A percentile compares a stretch with the other conserved stretches of the same genome.
phyloP scores from a whole-genome alignment of 2,329 filamentous ascomycete genomes.

The Botrytis galanthina region DNA sequence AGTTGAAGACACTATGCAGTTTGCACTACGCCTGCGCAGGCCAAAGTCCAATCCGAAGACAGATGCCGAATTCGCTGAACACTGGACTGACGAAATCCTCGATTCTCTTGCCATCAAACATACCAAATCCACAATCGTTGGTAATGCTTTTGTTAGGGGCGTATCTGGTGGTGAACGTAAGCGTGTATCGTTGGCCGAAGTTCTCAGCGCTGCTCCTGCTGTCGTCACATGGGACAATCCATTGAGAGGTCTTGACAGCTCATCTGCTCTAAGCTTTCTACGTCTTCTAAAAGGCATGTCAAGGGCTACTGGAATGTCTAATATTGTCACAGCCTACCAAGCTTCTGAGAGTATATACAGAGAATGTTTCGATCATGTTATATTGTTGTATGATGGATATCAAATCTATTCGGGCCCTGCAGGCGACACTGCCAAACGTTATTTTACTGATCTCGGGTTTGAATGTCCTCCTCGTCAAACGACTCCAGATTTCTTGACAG shows the following conservation, averaged over 20 bases:
- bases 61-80: conserved; percentile 48
- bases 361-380: neutral
- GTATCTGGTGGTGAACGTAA: conserved; percentile 61
- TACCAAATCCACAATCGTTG: conserved; percentile 53
- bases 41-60: conserved; percentile 47
- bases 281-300: conserved; percentile 61
- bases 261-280: conserved; percentile 63
- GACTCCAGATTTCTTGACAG: neutral
- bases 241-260: conserved; percentile 64
- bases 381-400: neutral
- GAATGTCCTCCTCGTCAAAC: neutral
- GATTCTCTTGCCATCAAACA: conserved; percentile 49
- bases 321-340: neutral
- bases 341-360: neutral
- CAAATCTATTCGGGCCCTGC: neutral
- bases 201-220: conserved; percentile 33
- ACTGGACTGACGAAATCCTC: conserved; percentile 33
- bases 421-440: neutral
- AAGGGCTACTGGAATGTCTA: neutral
- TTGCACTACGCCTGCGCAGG: conserved; percentile 56
- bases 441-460: neutral
- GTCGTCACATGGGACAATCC: conserved; percentile 67
- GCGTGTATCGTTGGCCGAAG: conserved; percentile 58
- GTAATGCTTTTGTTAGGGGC: conserved; percentile 60
- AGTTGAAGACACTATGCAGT: conserved; percentile 51